Evolutionary conservation across 2,329 filamentous ascomycete genomes (phyloP).

Genomic region (Exophiala sp.): DNA sequence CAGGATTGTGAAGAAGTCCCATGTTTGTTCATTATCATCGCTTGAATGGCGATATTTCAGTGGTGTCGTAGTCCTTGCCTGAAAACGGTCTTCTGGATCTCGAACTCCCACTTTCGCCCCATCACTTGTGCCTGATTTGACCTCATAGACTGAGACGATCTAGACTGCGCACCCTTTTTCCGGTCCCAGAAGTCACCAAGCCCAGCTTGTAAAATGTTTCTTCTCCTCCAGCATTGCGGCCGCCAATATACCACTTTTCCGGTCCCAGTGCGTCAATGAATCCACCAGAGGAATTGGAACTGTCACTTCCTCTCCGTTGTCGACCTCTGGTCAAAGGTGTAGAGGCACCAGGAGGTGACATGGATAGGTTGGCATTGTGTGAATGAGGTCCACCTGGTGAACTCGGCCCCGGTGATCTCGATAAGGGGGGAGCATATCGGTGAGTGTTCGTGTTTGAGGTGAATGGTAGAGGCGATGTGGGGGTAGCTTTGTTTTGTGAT

Average conservation of each 20-base stretch:
- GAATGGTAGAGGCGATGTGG: constrained; percentile 23
- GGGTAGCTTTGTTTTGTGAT: constrained; percentile 39
- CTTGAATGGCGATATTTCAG: too few relatives aligned
- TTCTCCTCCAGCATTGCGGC: constrained; percentile 45
- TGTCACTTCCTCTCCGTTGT: constrained; percentile 46
- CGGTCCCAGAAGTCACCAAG: constrained; percentile 44
- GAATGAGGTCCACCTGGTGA: constrained; percentile 29
- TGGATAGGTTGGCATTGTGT: constrained; percentile 38
- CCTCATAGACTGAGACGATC: constrained; percentile 49
- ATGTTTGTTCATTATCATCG: too few relatives aligned
- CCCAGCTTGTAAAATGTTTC: constrained; percentile 49
- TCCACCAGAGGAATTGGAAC: constrained; percentile 45
- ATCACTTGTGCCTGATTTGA: not conserved
- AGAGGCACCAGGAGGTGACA: constrained; percentile 34
- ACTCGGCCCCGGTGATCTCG: constrained; percentile 25
- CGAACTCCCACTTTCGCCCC: constrained; percentile 6
- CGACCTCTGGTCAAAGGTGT: constrained; percentile 32
- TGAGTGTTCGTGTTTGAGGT: constrained; percentile 18
- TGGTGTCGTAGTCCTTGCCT: too few relatives aligned
- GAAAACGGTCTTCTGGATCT: too few relatives aligned
- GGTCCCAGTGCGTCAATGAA: constrained; percentile 46
- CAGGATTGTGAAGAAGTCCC: too few relatives aligned
- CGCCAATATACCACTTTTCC: constrained; percentile 53
- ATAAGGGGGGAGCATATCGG: constrained; percentile 23
- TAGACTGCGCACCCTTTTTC: constrained; percentile 44